A percentile compares a stretch with the other conserved stretches of the same genome.
Conservation (phyloP, 495 filamentous ascomycete genomes). For the Penicillium cosmopolitanum region DNA sequence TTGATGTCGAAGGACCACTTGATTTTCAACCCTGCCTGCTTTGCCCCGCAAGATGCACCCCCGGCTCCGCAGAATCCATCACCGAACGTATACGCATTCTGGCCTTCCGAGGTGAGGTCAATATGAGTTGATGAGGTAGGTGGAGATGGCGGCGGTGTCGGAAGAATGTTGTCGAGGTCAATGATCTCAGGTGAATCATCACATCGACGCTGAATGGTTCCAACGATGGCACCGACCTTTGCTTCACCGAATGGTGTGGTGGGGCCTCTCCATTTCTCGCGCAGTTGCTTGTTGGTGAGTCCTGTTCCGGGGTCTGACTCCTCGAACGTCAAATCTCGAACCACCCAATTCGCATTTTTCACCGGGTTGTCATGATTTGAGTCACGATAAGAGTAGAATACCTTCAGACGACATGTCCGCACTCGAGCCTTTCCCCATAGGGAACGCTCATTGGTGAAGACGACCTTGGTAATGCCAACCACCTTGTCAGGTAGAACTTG, state of each 20-base stretch:
- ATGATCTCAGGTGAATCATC: constrained; percentile 6
- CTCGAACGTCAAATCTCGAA: neutral
- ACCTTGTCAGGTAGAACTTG: neutral
- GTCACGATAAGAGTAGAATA: neutral
- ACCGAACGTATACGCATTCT: constrained; percentile 60
- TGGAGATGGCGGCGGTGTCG: neutral
- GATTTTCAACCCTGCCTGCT: constrained; percentile 60
- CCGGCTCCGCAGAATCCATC: constrained; percentile 81
- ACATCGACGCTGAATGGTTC: neutral
- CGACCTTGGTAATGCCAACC: neutral
- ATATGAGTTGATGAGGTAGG: constrained; percentile 7
- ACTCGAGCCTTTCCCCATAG: neutral
- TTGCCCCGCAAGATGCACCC: constrained; percentile 72
- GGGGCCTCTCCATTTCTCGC: neutral
- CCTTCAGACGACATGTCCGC: neutral
- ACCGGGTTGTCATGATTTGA: neutral
- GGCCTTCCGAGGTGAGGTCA: constrained; percentile 20
- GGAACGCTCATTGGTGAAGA: neutral
- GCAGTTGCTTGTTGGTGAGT: neutral
- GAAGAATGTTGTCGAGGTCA: constrained; percentile 19
- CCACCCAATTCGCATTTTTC: neutral
- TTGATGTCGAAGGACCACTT: constrained; percentile 68
- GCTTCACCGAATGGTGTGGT: constrained; percentile 1
- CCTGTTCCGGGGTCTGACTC: neutral
- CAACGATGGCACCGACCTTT: neutral